Conservation (phyloP, 495 filamentous ascomycete species). For the Penicillium pulvis region DNA sequence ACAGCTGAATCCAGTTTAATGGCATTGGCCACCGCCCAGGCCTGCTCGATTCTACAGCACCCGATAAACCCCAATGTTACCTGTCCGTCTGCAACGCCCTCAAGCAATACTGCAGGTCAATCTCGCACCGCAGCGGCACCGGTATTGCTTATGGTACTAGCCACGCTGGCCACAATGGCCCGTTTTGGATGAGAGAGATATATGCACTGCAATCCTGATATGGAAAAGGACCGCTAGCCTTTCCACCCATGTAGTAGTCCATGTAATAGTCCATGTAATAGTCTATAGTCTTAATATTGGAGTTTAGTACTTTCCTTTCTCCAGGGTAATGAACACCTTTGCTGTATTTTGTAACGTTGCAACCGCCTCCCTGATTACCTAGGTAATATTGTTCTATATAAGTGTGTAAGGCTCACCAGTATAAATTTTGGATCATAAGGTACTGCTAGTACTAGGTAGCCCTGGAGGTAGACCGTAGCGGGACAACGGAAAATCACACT, state of each 20-base stretch:
- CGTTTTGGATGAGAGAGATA: not conserved
- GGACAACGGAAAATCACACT: not conserved
- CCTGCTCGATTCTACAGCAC: not conserved
- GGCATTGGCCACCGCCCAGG: not conserved
- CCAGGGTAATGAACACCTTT: not conserved
- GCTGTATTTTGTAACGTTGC: not conserved
- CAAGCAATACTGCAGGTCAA: slow-evolving; percentile 2
- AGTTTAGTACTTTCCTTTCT: not conserved
- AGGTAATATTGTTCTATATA: not conserved
- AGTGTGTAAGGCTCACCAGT: not conserved
- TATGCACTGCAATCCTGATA: not conserved
- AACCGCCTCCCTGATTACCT: not conserved
- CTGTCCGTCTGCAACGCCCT: not conserved
- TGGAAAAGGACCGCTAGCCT: not conserved
- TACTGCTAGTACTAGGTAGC: not conserved
- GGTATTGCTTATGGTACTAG: slow-evolving; percentile 3
- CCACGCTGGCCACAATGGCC: not conserved
- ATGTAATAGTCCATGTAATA: too few relatives aligned
- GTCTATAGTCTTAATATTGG: not conserved
- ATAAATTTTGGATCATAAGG: not conserved
- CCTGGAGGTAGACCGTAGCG: not conserved
- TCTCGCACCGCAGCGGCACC: not conserved
- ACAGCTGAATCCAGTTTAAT: slow-evolving; percentile 3
- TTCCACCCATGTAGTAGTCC: not conserved
- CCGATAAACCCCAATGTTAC: slow-evolving; percentile 2